A percentile compares a stretch with the other conserved stretches of the same genome.
Evolutionary conservation across 1,284 basidiomycete genomes (phyloP).

Genomic region (Ustilago tritici): DNA sequence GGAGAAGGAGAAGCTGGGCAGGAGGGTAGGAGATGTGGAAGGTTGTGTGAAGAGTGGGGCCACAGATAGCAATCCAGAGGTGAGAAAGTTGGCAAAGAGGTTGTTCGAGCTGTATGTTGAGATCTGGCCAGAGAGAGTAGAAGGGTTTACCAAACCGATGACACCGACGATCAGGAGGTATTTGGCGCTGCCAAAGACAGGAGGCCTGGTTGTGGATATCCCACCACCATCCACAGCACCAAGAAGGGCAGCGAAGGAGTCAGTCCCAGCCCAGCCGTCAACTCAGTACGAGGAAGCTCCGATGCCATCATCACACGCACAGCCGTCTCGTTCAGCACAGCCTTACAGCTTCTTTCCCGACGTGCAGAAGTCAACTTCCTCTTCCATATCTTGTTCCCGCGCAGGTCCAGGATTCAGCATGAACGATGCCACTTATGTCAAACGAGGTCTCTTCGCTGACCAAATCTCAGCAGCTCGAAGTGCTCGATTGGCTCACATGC

Average conservation of each 20-base stretch:
- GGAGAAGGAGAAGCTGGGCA: constrained; percentile 62
- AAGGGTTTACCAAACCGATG: constrained; percentile 71
- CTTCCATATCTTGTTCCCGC: constrained; percentile 1
- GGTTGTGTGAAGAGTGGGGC: constrained; percentile 70
- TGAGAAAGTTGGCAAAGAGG: constrained; percentile 70
- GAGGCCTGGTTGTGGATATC: constrained; percentile 36
- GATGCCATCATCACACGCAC: neutral
- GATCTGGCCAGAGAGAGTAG: constrained; percentile 71
- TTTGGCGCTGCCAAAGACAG: constrained; percentile 66
- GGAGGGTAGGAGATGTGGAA: constrained; percentile 70
- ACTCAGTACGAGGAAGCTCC: constrained; percentile 8
- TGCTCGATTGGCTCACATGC: constrained; percentile 35
- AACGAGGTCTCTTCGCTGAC: constrained; percentile 38
- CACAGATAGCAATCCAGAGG: constrained; percentile 72
- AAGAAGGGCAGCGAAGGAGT: neutral
- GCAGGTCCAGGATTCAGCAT: constrained; percentile 15
- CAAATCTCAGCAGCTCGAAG: constrained; percentile 42
- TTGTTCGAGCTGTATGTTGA: constrained; percentile 71
- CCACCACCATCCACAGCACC: constrained; percentile 10
- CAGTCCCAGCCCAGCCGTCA: constrained; percentile 2
- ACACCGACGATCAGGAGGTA: constrained; percentile 72
- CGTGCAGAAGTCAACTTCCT: constrained; percentile 10
- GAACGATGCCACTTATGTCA: constrained; percentile 37
- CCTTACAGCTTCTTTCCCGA: constrained; percentile 42
- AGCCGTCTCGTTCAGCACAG: constrained; percentile 6